These are phyloP conservation scores for Wickerhamomyces sp. DNA, from an alignment of 1,139 yeast species.

Conservation along the genomic window DNA sequence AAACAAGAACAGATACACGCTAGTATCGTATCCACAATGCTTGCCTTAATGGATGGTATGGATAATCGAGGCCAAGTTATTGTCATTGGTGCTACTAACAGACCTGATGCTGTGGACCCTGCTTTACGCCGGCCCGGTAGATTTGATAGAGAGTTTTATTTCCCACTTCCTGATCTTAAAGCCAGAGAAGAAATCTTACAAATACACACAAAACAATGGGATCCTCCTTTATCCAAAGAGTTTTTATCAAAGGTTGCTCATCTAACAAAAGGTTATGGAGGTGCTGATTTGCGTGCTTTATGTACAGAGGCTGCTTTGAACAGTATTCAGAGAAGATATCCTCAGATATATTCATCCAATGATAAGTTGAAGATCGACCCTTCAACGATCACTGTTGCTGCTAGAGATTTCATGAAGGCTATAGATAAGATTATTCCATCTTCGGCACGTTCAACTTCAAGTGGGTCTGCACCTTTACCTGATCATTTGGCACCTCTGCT, in stretches of 20 bases:
- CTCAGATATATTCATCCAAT: constrained; percentile 80
- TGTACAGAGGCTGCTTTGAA: constrained; percentile 95
- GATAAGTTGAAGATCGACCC: constrained; percentile 77
- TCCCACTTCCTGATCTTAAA: constrained; percentile 82
- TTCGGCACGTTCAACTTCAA: constrained; percentile 78
- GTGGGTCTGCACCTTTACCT: constrained; percentile 77
- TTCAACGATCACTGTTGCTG: constrained; percentile 64
- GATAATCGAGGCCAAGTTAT: constrained; percentile 95
- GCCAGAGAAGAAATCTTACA: constrained; percentile 75
- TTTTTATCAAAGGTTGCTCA: constrained; percentile 69
- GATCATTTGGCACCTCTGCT: constrained; percentile 63
- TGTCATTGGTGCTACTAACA: constrained; percentile 95
- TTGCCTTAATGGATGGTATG: constrained; percentile 99
- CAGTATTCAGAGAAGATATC: constrained; percentile 87
- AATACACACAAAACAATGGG: constrained; percentile 90
- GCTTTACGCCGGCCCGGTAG: constrained; percentile 97
- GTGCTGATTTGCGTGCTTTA: constrained; percentile 92
- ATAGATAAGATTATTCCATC: constrained; percentile 88
- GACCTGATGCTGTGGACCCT: constrained; percentile 97
- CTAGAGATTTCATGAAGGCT: constrained; percentile 84
- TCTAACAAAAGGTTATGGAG: constrained; percentile 94
- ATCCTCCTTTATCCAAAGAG: constrained; percentile 55
- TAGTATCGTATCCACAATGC: constrained; percentile 87
- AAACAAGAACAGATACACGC: constrained; percentile 99
- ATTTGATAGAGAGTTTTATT: constrained; percentile 93